Percentiles rank a stretch among this genome's conserved stretches.
Conservation (phyloP, 225 moss, liverwort and hornwort species). For the Climacium dendroides region DNA sequence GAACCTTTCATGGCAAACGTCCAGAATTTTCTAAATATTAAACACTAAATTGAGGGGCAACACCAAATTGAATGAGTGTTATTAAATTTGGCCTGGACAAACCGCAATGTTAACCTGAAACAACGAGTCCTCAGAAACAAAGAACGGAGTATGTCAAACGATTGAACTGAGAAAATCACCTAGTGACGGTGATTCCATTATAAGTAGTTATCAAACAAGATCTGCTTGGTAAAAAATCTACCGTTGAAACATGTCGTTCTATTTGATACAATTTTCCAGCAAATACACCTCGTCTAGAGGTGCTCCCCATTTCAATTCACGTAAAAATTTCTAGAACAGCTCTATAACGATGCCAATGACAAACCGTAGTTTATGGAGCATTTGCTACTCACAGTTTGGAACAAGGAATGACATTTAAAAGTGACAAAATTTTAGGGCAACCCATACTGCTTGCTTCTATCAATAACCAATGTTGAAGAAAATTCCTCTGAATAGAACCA, state of each 20-base stretch:
- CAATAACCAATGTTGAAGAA: constrained; percentile 12
- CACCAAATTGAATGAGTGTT: background rate
- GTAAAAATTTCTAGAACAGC: constrained; percentile 14
- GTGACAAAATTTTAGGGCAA: constrained; percentile 41
- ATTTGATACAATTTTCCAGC: constrained; percentile 26
- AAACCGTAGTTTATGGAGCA: constrained; percentile 28
- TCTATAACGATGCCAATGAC: constrained; percentile 29
- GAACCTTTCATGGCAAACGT: background rate
- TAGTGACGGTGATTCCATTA: background rate
- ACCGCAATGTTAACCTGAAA: background rate
- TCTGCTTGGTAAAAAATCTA: constrained; percentile 1
- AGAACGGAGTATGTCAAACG: background rate
- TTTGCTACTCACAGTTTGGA: constrained; percentile 31
- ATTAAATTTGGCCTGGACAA: background rate
- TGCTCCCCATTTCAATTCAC: constrained; percentile 16
- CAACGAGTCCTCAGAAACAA: background rate
- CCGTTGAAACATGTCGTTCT: constrained; percentile 1
- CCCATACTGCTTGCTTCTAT: constrained; percentile 10
- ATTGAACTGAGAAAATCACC: background rate
- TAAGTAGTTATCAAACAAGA: constrained; percentile 4
- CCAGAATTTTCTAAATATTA: background rate
- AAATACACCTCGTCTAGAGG: constrained; percentile 17
- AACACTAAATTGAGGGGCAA: background rate
- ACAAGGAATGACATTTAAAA: constrained; percentile 21
- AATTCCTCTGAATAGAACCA: constrained; percentile 15